These are phyloP conservation scores for Podaxis sp. DNA, from an alignment of 768 basidiomycete genomes.

Conservation along the genomic window DNA sequence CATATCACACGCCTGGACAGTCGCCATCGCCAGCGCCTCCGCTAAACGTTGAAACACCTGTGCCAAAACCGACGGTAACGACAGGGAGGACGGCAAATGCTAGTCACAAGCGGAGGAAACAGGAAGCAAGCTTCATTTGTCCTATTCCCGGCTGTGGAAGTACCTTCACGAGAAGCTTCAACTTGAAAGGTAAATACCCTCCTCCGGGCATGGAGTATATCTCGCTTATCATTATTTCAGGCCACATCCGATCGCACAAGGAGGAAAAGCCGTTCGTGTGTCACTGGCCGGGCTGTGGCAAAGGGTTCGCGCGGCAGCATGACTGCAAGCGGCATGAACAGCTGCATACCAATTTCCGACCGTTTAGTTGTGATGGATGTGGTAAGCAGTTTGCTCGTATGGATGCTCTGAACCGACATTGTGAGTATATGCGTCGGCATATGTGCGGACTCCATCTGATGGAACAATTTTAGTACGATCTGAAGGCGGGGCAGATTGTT, in stretches of 20 bases:
- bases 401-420: conserved; percentile 92
- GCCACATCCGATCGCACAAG: conserved; percentile 93
- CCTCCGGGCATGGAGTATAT: not conserved
- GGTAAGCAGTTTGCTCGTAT: conserved; percentile 91
- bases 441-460: not conserved
- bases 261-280: conserved; percentile 96
- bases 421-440: conserved; percentile 47
- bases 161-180: conserved; percentile 92
- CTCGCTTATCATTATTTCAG: conserved; percentile 30
- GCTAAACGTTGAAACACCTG: conserved; percentile 13
- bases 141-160: conserved; percentile 82
- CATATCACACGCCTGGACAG: conserved; percentile 15
- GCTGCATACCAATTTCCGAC: conserved; percentile 88
- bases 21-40: conserved; percentile 13
- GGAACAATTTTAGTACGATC: conserved; percentile 20
- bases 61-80: conserved; percentile 82
- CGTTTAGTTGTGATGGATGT: conserved; percentile 93
- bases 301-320: conserved; percentile 92
- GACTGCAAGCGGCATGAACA: conserved; percentile 98
- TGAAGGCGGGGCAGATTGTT: conserved; percentile 31
- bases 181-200: conserved; percentile 71
- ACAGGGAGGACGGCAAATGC: conserved; percentile 89
- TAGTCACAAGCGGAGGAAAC: conserved; percentile 80
- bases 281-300: conserved; percentile 92
- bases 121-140: conserved; percentile 84